Evolutionary conservation across 176 grass and related monocot genomes (phyloP), one percentile per base, ranked within the genome.

Genomic region (Ampelocalamus luodianensis): DNA sequence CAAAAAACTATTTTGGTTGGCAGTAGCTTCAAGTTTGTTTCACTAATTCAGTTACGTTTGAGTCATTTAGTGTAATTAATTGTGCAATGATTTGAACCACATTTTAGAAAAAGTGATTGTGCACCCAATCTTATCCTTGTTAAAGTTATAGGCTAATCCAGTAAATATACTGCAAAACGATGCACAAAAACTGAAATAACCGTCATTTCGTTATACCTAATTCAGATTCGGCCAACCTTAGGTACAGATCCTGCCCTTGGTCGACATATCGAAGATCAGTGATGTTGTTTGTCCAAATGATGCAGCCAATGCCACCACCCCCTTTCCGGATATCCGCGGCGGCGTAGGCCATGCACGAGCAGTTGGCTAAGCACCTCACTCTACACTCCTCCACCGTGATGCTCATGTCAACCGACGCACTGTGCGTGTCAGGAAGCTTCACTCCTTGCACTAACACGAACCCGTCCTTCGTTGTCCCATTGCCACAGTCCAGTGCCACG

Each of bases 331-430:
- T 71, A 26, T 77, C 10, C 0, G 22, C 65, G 0, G 72, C 15
- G 0, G 93, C 87, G 68, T 90, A 95, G n/a, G 90, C 93, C 37
- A 82, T 4, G 43, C 90, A 92, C 0, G 93, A 95, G 22, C 93
- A 92, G 78, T 95, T 86, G 27, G 62, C 50, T 0, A 26, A 22
- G 79, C 90, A 94, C 62, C 79, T 34, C 50, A 48, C 82, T 4
- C 67, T 12, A 74, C 79, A 89, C 78, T 63, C 15, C 69, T 90
- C 48, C 77, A 90, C 2, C 13, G 8, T 60, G 3, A 60, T 38
- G 32, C 10, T 6, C 7, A 3, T 26, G 82, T 94, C 83, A 10
- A 63, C 51, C 0, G 58, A 38, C 3, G 17, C 68, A 13, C 65
- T 80, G 80, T 74, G 10, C 59, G 36, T 74, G 38, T 87, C 84